A percentile compares a stretch with the other conserved stretches of the same genome.
Conservation (phyloP, 768 basidiomycete genomes). For the Russula lepida region DNA sequence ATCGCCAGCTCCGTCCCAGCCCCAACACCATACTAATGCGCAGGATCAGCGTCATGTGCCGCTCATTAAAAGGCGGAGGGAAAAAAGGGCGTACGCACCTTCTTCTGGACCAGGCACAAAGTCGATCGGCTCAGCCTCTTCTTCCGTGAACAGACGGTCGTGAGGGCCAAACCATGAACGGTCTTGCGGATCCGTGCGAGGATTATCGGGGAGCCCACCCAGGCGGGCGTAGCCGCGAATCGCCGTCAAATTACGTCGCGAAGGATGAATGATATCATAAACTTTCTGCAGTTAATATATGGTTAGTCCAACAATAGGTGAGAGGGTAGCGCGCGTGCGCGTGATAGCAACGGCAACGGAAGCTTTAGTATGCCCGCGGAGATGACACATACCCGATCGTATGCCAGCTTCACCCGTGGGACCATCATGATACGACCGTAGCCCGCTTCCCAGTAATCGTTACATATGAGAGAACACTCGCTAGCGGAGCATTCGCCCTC, state of each 20-base stretch:
- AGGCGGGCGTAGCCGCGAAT: slow-evolving; percentile 89
- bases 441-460: slow-evolving; percentile 95
- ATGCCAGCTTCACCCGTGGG: slow-evolving; percentile 91
- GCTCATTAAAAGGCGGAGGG: not conserved
- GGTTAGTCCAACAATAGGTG: not conserved
- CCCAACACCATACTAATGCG: slow-evolving; percentile 93
- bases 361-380: not conserved
- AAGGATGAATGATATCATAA: slow-evolving; percentile 89
- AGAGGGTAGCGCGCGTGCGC: not conserved
- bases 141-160: slow-evolving; percentile 84
- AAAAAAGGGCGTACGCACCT: slow-evolving; percentile 45
- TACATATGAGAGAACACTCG: slow-evolving; percentile 95
- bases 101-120: slow-evolving; percentile 79
- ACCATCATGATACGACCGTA: slow-evolving; percentile 98
- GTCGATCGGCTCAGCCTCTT: slow-evolving; percentile 69
- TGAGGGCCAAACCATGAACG: slow-evolving; percentile 98
- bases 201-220: slow-evolving; percentile 96
- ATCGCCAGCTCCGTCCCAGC: slow-evolving; percentile 98
- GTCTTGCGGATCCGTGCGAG: slow-evolving; percentile 94
- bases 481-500: slow-evolving; percentile 91
- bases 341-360: not conserved
- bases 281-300: slow-evolving; percentile 52
- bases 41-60: not conserved
- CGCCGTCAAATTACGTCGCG: slow-evolving; percentile 84
- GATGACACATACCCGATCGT: slow-evolving; percentile 59